Conservation (phyloP, 257 asterid genomes). For the Petunia secreta region DNA sequence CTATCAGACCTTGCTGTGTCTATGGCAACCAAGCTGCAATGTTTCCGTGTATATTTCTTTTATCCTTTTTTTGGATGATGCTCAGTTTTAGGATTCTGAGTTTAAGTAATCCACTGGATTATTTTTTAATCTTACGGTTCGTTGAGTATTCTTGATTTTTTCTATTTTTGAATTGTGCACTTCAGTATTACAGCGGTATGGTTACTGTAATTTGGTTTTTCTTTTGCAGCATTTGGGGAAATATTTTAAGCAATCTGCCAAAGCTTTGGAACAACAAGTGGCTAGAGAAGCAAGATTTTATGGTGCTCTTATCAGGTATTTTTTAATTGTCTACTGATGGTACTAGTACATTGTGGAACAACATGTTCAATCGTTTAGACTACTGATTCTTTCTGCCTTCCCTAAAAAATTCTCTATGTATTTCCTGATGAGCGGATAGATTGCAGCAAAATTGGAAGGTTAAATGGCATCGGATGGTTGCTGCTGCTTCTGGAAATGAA, state of each 20-base stretch:
- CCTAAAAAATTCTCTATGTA: neutral
- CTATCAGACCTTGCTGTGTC: slow-evolving; percentile 94
- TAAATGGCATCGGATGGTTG: slow-evolving; percentile 81
- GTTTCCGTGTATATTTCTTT: slow-evolving; percentile 71
- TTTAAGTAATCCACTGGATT: slow-evolving; percentile 8
- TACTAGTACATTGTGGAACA: neutral
- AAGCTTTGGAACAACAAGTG: slow-evolving; percentile 79
- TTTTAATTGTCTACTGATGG: neutral
- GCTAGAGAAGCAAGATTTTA: slow-evolving; percentile 95
- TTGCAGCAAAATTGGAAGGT: slow-evolving; percentile 99
- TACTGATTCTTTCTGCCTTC: slow-evolving; percentile 16
- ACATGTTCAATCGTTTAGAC: neutral
- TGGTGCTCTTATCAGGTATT: slow-evolving; percentile 96
- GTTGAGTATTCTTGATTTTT: neutral
- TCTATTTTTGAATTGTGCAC: neutral
- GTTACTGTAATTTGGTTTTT: slow-evolving; percentile 2
- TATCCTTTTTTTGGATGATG: slow-evolving; percentile 20
- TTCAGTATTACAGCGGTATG: neutral
- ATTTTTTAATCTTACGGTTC: neutral
- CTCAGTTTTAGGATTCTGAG: neutral
- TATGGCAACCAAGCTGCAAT: slow-evolving; percentile 89
- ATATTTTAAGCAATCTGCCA: slow-evolving; percentile 93
- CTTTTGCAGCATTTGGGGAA: slow-evolving; percentile 83
- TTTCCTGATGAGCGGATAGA: slow-evolving; percentile 50
- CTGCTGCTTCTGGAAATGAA: slow-evolving; percentile 96